Conservation (phyloP, 805 yeast species). For the Teunomyces aglyptinius region DNA sequence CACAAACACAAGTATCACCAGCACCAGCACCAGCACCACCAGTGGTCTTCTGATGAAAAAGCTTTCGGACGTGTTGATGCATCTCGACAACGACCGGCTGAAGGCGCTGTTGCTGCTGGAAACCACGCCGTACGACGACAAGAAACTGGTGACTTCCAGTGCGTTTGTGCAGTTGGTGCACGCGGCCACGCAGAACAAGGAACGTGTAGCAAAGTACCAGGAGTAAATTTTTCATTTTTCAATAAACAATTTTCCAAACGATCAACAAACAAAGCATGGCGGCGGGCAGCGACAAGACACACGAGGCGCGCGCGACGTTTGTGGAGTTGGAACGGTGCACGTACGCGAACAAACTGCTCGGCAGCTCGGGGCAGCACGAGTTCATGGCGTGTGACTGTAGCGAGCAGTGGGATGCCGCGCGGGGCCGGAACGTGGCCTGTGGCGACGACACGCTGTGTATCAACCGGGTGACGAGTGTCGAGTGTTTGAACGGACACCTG, state of each 20-base stretch:
- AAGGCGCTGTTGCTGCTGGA: constrained; percentile 19
- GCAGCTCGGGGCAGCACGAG: constrained; percentile 73
- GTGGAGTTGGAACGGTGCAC: constrained; percentile 54
- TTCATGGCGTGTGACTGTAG: constrained; percentile 89
- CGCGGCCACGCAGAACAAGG: constrained; percentile 64
- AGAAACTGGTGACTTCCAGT: constrained; percentile 45
- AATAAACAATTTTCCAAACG: constrained; percentile 15
- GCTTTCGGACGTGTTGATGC: constrained; percentile 23
- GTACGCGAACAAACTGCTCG: constrained; percentile 61
- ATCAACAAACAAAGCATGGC: constrained; percentile 23
- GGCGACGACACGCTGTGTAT: constrained; percentile 86
- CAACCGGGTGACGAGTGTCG: constrained; percentile 87
- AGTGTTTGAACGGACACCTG: constrained; percentile 72
- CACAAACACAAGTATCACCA: too few species aligned
- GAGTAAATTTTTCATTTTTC: constrained; percentile 6
- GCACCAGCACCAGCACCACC: constrained; percentile 1
- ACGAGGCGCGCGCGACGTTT: constrained; percentile 66
- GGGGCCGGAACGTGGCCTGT: constrained; percentile 61
- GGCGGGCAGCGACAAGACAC: constrained; percentile 63
- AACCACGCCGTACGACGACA: constrained; percentile 8
- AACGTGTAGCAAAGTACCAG: constrained; percentile 27
- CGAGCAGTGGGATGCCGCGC: constrained; percentile 44
- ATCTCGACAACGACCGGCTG: constrained; percentile 17
- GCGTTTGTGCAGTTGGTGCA: constrained; percentile 70
- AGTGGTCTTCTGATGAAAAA: constrained; percentile 30